These are phyloP conservation scores for Santalum album DNA, from an alignment of 164 flowering plant genomes.

Conservation along the genomic window DNA sequence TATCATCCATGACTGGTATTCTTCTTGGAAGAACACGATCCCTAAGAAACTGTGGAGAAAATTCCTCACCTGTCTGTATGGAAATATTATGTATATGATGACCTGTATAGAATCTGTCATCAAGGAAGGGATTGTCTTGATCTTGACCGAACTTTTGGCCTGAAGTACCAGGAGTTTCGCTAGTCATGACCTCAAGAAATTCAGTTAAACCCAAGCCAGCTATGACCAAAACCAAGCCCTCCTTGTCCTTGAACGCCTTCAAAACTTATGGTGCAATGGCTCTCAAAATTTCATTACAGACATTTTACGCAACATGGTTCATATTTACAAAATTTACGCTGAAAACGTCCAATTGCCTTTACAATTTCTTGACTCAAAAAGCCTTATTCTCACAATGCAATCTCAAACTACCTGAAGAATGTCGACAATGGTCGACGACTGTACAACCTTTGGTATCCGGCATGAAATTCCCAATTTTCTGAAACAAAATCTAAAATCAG, in stretches of 20 bases:
- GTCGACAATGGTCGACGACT: too few species aligned
- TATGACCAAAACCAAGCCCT: background rate
- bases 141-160: slow-evolving; percentile 25
- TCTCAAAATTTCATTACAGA: too few species aligned
- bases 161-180: slow-evolving; percentile 25
- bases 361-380: too few species aligned
- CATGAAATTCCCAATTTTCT: too few species aligned
- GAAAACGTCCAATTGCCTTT: too few species aligned
- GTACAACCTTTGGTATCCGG: too few species aligned
- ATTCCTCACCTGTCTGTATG: slow-evolving; percentile 79
- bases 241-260: background rate
- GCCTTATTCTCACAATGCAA: too few species aligned
- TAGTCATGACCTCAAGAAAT: slow-evolving; percentile 21
- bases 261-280: background rate
- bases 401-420: too few species aligned
- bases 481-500: too few species aligned
- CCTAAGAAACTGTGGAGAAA: slow-evolving; percentile 51
- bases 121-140: slow-evolving; percentile 5
- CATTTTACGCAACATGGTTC: too few species aligned
- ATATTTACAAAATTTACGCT: too few species aligned
- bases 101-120: slow-evolving; percentile 5
- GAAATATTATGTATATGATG: slow-evolving; percentile 35
- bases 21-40: slow-evolving; percentile 32
- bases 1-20: slow-evolving; percentile 15
- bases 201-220: background rate